These are phyloP conservation scores for Entelexis sorbosivorans DNA, from an alignment of 1,139 yeast genomes.

Conservation along the genomic window DNA sequence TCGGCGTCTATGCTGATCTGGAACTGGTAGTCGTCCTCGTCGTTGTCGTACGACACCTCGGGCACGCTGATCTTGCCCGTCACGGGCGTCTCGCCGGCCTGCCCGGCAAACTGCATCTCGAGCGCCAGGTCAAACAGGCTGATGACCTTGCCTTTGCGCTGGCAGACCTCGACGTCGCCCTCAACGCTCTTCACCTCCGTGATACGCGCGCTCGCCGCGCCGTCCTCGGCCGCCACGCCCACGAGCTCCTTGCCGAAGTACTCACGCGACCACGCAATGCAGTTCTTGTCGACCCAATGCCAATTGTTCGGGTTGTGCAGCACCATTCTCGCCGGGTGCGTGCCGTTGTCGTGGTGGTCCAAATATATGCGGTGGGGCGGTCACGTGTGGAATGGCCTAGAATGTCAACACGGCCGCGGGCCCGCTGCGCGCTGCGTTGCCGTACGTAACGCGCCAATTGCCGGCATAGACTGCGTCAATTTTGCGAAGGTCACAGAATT, in stretches of 20 bases:
- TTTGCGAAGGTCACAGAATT: too few relatives aligned
- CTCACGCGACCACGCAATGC: constrained; percentile 76
- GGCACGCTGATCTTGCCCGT: constrained; percentile 72
- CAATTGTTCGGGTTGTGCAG: constrained; percentile 68
- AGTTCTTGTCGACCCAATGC: constrained; percentile 99
- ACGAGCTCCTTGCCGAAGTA: constrained; percentile 56
- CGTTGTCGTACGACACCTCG: constrained; percentile 91
- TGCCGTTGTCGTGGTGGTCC: neutral
- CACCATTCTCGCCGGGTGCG: constrained; percentile 38
- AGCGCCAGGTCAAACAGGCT: constrained; percentile 75
- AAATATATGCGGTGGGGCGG: neutral
- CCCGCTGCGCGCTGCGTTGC: neutral
- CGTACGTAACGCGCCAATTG: neutral
- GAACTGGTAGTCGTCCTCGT: constrained; percentile 73
- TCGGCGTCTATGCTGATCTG: constrained; percentile 48
- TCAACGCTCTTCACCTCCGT: constrained; percentile 56
- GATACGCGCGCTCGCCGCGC: constrained; percentile 34
- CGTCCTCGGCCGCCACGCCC: constrained; percentile 36
- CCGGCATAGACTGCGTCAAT: too few relatives aligned
- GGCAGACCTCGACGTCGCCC: constrained; percentile 95
- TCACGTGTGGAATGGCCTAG: constrained; percentile 13
- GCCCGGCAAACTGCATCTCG: constrained; percentile 50
- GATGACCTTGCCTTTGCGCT: constrained; percentile 92
- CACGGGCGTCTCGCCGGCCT: constrained; percentile 32
- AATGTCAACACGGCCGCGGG: neutral